Evolutionary conservation across 495 filamentous ascomycete genomes (phyloP), one percentile per base, ranked within the genome.

Genomic region (Lepidopterella palustris): DNA sequence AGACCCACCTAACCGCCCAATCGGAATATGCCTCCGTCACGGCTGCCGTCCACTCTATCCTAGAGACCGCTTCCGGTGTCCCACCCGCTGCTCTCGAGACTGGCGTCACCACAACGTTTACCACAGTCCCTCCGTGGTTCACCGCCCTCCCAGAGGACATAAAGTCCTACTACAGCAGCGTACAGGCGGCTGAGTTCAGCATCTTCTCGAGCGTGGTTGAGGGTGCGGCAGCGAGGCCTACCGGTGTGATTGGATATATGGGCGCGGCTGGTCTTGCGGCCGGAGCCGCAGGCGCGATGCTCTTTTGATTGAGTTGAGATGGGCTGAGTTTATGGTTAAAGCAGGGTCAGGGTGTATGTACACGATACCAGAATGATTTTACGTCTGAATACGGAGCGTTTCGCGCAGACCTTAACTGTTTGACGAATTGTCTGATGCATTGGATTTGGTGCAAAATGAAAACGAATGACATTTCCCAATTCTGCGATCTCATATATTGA

Each of bases 11-110:
- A 11, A 42, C 39, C 39, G 39, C 39, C 39, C 13, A 42, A 11
- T 20, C 39, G 13, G 20, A 42, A 20, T 42, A 42, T 20, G 39
- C 39, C 8, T 42, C 39, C 20, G 2, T 2, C 39, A 42, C 39
- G 3, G 2, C 13, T 11, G 39, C 20, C 39, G 39, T 42, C 13
- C 39, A 42, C 39, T 11, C 13, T 20, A 3, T 15, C 2, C 39
- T 60, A 10, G 58, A 49, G 26, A 60, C 58, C 4, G n/a, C 48
- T 8, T 54, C 58, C 31, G 58, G 55, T 60, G 58, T 39, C 25
- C 49, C 49, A 4, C 31, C 1, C 4, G 20, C 20, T 1, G 40
- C 55, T 9, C 24, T 54, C 13, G 58, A 31, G 13, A 55, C 58
- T 15, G 27, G 18, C 25, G 26, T 25, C 2, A 21, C 24, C 10